Base-by-base conservation (phyloP, 306 rosid species). In the Luffa aegyptiaca region DNA sequence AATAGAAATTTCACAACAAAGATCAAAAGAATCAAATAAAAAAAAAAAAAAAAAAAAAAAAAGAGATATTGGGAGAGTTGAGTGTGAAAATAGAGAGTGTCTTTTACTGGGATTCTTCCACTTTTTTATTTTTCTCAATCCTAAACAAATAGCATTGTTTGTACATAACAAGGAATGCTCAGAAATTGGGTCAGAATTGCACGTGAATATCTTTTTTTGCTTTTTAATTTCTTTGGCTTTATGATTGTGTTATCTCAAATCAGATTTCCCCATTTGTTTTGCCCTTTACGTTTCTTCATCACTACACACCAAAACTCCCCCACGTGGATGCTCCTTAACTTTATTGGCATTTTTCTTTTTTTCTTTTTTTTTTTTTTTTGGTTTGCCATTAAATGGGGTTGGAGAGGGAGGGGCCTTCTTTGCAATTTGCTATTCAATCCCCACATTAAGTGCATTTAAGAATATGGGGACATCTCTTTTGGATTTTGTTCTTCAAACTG, bases 271-370 rank as follows among this genome's bases (percentile, higher is more conserved):
- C 48, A 39, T 68, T 18, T 69, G 75, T n/a, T n/a, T 39, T 69
- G 3, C 52, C 35, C 35, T 68, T n/a, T 42, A 9, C 71, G 71
- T 42, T 42, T 69, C 53, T 41, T 69, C 35, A n/a, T 63, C 75
- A 20, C 52, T 71, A 71, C 37, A 71, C 2, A 71, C 56, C 76
- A 71, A 71, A 71, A 45, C 56, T 71, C 39, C 76, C 76, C 76
- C 76, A 71, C 76, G 76, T 71, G 76, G 76, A 42, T n/a, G 9
- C 75, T 42, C 35, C 75, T 69, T 68, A 59, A 65, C 72, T 65
- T 65, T 65, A 36, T 62, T 1, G 5, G 1, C 26, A 26, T 66
- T 7, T 7, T 17, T 8, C 3, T 16, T 36, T 36, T 58, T 0
- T 57, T 2, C 2, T 4, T 16, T 4, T 8, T 10, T 8, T 45